These are phyloP conservation scores for Styphnolobium japonicum DNA, from an alignment of 306 rosid genomes.

Conservation along the genomic window DNA sequence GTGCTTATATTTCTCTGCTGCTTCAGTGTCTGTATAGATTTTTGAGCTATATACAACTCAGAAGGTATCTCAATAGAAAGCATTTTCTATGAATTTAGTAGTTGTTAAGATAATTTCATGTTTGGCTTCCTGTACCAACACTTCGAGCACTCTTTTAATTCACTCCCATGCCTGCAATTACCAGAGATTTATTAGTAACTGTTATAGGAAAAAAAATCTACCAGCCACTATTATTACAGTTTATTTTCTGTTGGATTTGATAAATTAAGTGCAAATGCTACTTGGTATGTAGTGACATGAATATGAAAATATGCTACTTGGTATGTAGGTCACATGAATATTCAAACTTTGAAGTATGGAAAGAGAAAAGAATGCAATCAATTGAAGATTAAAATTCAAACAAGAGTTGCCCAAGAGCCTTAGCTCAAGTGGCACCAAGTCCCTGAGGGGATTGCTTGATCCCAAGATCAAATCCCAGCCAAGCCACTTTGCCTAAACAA, in stretches of 20 bases:
- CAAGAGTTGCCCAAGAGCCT: too few relatives aligned
- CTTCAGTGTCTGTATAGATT: constrained; percentile 16
- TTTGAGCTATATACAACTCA: constrained; percentile 30
- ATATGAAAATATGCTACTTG: too few relatives aligned
- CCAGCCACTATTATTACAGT: not conserved
- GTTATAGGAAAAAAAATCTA: not conserved
- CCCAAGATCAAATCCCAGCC: too few relatives aligned
- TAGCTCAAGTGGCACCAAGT: too few relatives aligned
- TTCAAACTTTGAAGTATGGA: not conserved
- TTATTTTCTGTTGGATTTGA: not conserved
- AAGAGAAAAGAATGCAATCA: not conserved
- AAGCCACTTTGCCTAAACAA: too few relatives aligned
- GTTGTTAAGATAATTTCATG: constrained; percentile 10
- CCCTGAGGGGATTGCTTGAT: too few relatives aligned
- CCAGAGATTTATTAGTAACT: not conserved
- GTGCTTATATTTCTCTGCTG: too few relatives aligned
- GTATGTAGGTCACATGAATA: not conserved
- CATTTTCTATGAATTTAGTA: constrained; percentile 27
- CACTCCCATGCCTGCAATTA: constrained; percentile 79
- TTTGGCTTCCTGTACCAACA: constrained; percentile 21
- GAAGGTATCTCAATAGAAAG: constrained; percentile 19
- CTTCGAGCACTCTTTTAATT: constrained; percentile 35
- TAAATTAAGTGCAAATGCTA: not conserved
- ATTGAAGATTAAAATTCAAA: not conserved
- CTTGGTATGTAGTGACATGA: too few relatives aligned